Percentiles rank a stretch among this genome's conserved stretches.
Conservation (phyloP, 495 filamentous ascomycete species). For the Pyrenula aspistea region DNA sequence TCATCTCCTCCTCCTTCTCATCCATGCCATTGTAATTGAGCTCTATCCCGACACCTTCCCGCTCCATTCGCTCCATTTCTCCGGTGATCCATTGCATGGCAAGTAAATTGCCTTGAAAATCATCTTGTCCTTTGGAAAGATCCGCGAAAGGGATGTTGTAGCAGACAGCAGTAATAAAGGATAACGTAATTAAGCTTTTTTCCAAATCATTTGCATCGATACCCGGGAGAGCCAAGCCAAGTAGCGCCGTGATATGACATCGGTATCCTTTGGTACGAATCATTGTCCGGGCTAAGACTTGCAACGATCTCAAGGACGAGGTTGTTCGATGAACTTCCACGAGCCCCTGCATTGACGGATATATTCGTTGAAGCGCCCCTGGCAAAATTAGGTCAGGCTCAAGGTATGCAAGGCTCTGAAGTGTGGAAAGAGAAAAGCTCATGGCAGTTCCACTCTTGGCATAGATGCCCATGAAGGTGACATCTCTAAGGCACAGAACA, state of each 20-base stretch:
- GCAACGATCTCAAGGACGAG: conserved; percentile 80
- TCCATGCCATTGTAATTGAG: conserved; percentile 73
- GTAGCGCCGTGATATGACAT: conserved; percentile 84
- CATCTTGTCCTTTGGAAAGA: conserved; percentile 56
- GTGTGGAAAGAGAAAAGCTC: conserved; percentile 77
- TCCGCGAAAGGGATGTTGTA: conserved; percentile 90
- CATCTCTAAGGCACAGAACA: conserved; percentile 80
- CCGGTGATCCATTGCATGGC: conserved; percentile 89
- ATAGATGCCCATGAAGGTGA: conserved; percentile 97
- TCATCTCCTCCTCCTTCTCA: conserved; percentile 78
- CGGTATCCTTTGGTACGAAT: conserved; percentile 82
- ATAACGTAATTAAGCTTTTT: conserved; percentile 87
- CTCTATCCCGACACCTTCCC: conserved; percentile 68
- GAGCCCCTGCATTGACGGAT: conserved; percentile 87
- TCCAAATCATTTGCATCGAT: conserved; percentile 97
- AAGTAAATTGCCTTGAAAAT: conserved; percentile 60
- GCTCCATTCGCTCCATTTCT: conserved; percentile 88
- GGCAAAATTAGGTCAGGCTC: conserved; percentile 90
- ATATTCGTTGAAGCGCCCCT: conserved; percentile 89
- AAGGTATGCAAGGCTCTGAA: conserved; percentile 80
- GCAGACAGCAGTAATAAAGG: conserved; percentile 87
- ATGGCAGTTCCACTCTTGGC: conserved; percentile 85
- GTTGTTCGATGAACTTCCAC: conserved; percentile 97
- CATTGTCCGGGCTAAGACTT: conserved; percentile 81
- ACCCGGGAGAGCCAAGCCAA: conserved; percentile 85